Evolutionary conservation across 805 yeast species (phyloP).

Genomic region (Candida succiphila): DNA sequence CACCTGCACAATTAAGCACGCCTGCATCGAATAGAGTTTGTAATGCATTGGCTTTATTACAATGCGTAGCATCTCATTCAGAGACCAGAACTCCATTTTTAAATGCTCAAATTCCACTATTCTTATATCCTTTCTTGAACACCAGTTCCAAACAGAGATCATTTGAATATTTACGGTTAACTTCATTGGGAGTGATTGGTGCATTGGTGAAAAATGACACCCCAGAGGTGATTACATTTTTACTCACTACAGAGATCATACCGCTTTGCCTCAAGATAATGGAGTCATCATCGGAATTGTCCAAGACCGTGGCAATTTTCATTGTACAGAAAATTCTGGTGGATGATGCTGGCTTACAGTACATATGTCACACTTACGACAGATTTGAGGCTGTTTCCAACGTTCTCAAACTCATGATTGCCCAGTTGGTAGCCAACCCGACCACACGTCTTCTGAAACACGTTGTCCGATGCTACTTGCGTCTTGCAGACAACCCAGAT

Average conservation of each 20-base stretch:
- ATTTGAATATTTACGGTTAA: slow-evolving; percentile 85
- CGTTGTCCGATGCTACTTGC: slow-evolving; percentile 86
- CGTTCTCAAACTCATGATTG: slow-evolving; percentile 79
- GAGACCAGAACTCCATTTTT: slow-evolving; percentile 81
- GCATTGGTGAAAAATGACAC: slow-evolving; percentile 94
- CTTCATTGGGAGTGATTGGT: slow-evolving; percentile 94
- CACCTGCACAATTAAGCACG: slow-evolving; percentile 79
- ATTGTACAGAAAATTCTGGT: slow-evolving; percentile 86
- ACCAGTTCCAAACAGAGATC: slow-evolving; percentile 88
- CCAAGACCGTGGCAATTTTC: slow-evolving; percentile 94
- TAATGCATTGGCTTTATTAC: slow-evolving; percentile 87
- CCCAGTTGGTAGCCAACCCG: slow-evolving; percentile 65
- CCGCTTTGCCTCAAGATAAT: slow-evolving; percentile 90
- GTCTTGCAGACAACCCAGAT: slow-evolving; percentile 82
- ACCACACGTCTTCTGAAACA: slow-evolving; percentile 85
- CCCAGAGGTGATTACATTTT: slow-evolving; percentile 85
- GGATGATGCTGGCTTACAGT: slow-evolving; percentile 85
- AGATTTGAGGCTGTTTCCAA: slow-evolving; percentile 89
- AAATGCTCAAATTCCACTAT: slow-evolving; percentile 86
- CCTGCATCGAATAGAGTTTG: slow-evolving; percentile 90
- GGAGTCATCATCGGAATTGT: slow-evolving; percentile 90
- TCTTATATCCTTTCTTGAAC: slow-evolving; percentile 86
- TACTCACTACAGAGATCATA: slow-evolving; percentile 91
- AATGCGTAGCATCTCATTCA: slow-evolving; percentile 93
- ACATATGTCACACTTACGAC: slow-evolving; percentile 92